Evolutionary conservation across 805 yeast genomes (phyloP).

Genomic region (Saccharomyces paradoxus): DNA sequence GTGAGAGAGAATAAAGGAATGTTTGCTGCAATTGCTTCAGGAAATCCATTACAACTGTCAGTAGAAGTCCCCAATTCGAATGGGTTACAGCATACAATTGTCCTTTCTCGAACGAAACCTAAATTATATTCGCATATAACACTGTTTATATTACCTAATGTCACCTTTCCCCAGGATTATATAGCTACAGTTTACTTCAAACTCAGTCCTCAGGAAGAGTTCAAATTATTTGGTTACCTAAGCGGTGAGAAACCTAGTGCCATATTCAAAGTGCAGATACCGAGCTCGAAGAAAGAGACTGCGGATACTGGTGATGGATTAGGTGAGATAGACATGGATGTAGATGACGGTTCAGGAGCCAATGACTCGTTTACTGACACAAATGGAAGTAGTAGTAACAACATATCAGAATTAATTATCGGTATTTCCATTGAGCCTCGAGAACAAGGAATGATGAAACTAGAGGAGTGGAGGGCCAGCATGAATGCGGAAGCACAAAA

Average conservation of each 20-base stretch:
- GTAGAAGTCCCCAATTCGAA: conserved; percentile 32
- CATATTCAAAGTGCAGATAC: conserved; percentile 65
- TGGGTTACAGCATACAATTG: conserved; percentile 31
- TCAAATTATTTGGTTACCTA: conserved; percentile 58
- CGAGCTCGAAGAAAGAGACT: conserved; percentile 6
- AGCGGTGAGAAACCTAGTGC: conserved; percentile 75
- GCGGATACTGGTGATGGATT: conserved; percentile 33
- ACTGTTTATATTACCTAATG: conserved; percentile 76
- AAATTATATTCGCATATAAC: conserved; percentile 59
- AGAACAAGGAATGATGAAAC: conserved; percentile 51
- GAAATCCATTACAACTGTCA: conserved; percentile 31
- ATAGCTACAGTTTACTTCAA: conserved; percentile 88
- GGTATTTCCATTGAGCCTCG: conserved; percentile 91
- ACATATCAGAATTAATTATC: conserved; percentile 38
- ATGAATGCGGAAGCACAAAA: conserved; percentile 7
- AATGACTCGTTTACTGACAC: conserved; percentile 15
- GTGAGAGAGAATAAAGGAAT: conserved; percentile 7
- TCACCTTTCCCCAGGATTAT: conserved; percentile 57
- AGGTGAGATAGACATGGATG: conserved; percentile 53
- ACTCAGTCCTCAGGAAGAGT: conserved; percentile 50
- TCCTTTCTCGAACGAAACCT: conserved; percentile 30
- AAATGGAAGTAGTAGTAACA: conserved; percentile 18
- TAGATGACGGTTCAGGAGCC: conserved; percentile 37
- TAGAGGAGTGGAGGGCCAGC: conserved; percentile 37
- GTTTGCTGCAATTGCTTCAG: conserved; percentile 36